Conservation (phyloP, 2,329 filamentous ascomycete genomes). For the Epichloe hybrida region DNA sequence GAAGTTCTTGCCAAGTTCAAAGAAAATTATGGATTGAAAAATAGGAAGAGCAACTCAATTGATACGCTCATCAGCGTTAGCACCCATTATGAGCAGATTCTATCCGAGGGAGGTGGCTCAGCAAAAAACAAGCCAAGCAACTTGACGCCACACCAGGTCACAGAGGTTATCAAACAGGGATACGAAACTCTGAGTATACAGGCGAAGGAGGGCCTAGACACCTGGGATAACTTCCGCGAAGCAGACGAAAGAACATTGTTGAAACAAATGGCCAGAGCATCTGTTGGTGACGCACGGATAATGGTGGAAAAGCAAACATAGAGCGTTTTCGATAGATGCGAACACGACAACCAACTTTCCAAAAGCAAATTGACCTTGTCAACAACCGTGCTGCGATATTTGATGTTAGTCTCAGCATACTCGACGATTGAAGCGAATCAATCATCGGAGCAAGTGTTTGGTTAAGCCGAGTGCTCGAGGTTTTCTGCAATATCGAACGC, state of each 20-base stretch:
- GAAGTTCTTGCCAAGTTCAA: conserved; percentile 73
- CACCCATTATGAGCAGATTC: conserved; percentile 73
- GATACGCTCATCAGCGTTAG: conserved; percentile 72
- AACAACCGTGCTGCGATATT: too few relatives aligned
- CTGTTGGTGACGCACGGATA: conserved; percentile 48
- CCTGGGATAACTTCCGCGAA: conserved; percentile 78
- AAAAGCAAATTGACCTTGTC: neutral
- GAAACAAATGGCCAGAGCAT: conserved; percentile 75
- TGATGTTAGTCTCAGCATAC: too few relatives aligned
- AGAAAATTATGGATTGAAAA: conserved; percentile 53
- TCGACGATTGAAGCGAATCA: too few relatives aligned
- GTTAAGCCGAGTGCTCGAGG: too few relatives aligned
- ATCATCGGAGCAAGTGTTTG: too few relatives aligned
- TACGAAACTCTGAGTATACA: conserved; percentile 92
- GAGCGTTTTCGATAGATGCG: neutral
- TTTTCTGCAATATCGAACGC: too few relatives aligned
- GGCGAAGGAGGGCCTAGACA: conserved; percentile 71
- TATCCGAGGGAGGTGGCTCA: conserved; percentile 41
- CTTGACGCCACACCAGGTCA: conserved; percentile 71
- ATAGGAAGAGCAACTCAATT: conserved; percentile 55
- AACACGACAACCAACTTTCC: too few relatives aligned
- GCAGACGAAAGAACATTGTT: conserved; percentile 70
- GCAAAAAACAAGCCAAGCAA: conserved; percentile 42
- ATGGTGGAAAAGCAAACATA: conserved; percentile 27
- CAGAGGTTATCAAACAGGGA: conserved; percentile 85